Evolutionary conservation across 495 filamentous ascomycete species (phyloP), one percentile per base, ranked within the genome.

Genomic region (Penicillium coffeae): DNA sequence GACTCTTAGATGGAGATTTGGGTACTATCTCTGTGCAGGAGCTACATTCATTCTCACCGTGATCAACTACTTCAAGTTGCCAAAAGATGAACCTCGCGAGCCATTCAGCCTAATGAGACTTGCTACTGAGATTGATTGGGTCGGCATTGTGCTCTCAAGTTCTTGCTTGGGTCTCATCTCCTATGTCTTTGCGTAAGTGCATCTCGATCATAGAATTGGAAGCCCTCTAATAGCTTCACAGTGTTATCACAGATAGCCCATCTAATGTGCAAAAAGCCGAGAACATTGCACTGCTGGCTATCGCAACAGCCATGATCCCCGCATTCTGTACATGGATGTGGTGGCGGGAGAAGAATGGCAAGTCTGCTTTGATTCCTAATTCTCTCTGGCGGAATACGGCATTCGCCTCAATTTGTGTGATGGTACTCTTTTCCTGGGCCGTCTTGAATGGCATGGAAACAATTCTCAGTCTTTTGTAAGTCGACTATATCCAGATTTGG

Each of bases 331-430:
- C 54, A 1, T 81, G 77, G 78, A 69, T 76, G 61, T 54, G 63
- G 32, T 54, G 59, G 32, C 71, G 69, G 39, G 77, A 73, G 35
- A 58, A 62, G 38, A 51, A 38, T 2, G 58, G 62, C 4, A 64
- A 65, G 20, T 66, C 75, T 9, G 76, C 74, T 10, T 49, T 84
- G 32, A 79, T 84, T 2, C 79, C 79, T 0, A 84, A 80, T 57
- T 65, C 64, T 0, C 45, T 83, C 1, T 83, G 79, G 79, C 67
- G 62, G 21, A 79, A 78, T 30, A 48, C 51, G 0, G 60, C 68
- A 0, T 83, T 82, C 43, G 65, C 75, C 0, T 72, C 50, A 15
- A 70, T 75, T 3, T 81, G 77, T 51, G 40, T 78, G 12, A 78
- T 75, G 54, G 71, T 83, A 0, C 50, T 78, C 0, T 55, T 83